Base-by-base conservation (phyloP, 2,329 filamentous ascomycete species). In the Endoconidiophora polonica region DNA sequence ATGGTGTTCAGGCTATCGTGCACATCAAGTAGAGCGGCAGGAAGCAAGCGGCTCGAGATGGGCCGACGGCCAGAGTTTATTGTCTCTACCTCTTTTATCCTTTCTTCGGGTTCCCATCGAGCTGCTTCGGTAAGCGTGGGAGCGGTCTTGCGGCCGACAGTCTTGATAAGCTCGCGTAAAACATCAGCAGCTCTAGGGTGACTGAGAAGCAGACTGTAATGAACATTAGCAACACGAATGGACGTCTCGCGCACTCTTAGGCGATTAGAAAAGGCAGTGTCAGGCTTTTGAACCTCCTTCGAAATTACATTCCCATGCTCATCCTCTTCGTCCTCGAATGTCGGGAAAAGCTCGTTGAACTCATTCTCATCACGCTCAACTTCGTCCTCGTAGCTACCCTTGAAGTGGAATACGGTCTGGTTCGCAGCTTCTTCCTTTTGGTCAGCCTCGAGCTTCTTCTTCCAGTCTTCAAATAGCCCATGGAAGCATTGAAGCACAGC, bases 321-420 rank as follows among this genome's bases (percentile, higher is more conserved):
- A 37, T 46, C 52, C 10, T 50, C 62, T 1, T 73, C 71, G 1
- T 74, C 71, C 12, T 84, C 79, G 55, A 79, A 93, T 4, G 74
- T 76, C 1, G 90, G 90, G 66, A 96, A 96, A 5, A 96, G 68
- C 55, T 83, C 74, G 18, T 80, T 73, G 56, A 94, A 81, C 55
- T 91, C 84, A 50, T 82, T 75, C 55, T 81, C 74, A 48, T 86
- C 77, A 7, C 76, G 69, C 57, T 83, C 81, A 50, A 93, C 83
- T 55, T 85, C 78, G 44, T 88, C 81, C 54, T 88, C 83, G 38
- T 76, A 67, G 38, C 79, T 81, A 29, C 88, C 90, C 55, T 79
- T 77, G 66, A 91, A 95, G 18, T 79, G 81, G 63, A 94, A 98
- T 38, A 94, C 65, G 55, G 83, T 87, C 4, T 76, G 77, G 54